phyloP scores from a whole-genome alignment of 306 rosid species.

The Clitoria ternatea region DNA sequence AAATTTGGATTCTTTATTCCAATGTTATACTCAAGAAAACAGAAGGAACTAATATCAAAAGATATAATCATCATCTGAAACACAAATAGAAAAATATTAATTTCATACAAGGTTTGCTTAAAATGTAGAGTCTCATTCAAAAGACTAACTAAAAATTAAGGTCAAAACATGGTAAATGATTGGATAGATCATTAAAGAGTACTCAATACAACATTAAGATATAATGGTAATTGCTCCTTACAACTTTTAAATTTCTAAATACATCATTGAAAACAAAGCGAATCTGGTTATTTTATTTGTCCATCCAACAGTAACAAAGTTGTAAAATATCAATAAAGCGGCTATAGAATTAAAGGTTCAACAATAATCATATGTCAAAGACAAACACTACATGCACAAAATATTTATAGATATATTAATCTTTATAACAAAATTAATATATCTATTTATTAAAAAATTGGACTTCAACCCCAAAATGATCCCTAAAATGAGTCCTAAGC shows the following conservation, averaged over 20 bases:
- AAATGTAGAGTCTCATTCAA: neutral
- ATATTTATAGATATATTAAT: neutral
- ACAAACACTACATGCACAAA: neutral
- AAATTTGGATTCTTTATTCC: too few relatives aligned
- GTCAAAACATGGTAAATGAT: neutral
- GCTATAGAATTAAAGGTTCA: too few relatives aligned
- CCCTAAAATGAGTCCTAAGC: slow-evolving; percentile 59
- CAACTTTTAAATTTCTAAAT: too few relatives aligned
- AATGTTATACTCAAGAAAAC: too few relatives aligned
- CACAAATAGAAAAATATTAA: too few relatives aligned
- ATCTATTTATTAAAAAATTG: slow-evolving; percentile 35
- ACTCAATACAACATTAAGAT: neutral
- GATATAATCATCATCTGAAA: too few relatives aligned
- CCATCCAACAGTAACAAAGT: neutral
- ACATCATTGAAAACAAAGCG: neutral
- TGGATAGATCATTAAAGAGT: neutral
- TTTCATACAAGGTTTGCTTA: neutral
- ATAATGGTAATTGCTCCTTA: neutral
- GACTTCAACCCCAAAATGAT: slow-evolving; percentile 61
- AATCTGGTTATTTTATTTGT: neutral
- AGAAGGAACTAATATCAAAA: too few relatives aligned
- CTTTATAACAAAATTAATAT: neutral
- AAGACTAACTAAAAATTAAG: neutral
- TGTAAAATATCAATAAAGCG: too few relatives aligned
- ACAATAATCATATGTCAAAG: too few relatives aligned